These are phyloP conservation scores for Curvularia hawaiiensis DNA, from an alignment of 2,329 filamentous ascomycete species.

Conservation along the genomic window DNA sequence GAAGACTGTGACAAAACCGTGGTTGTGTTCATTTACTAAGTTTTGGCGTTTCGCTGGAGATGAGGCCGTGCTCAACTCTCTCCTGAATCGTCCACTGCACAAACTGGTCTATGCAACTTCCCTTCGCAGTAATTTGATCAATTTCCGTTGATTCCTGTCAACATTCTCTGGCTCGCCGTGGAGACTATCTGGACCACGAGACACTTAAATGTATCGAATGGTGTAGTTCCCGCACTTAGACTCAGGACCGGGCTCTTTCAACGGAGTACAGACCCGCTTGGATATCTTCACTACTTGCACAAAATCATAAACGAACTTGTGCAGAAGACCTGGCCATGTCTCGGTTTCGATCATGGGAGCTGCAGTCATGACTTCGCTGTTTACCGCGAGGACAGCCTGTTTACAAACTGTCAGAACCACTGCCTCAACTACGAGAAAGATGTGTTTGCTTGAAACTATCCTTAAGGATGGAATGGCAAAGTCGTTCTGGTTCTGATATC, in stretches of 20 bases:
- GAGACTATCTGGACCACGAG: neutral
- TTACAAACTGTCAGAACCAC: neutral
- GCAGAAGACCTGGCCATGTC: neutral
- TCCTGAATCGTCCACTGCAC: slow-evolving; percentile 2
- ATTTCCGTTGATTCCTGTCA: neutral
- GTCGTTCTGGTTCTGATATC: too few relatives aligned
- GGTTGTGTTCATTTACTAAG: slow-evolving; percentile 7
- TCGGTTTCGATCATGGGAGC: neutral
- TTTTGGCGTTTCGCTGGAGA: neutral
- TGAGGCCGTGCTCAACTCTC: slow-evolving; percentile 2
- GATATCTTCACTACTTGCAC: neutral
- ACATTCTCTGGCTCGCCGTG: slow-evolving; percentile 1
- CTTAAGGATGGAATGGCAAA: neutral
- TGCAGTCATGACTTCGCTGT: neutral
- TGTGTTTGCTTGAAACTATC: too few relatives aligned
- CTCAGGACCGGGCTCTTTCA: neutral
- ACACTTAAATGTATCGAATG: slow-evolving; percentile 1
- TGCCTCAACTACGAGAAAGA: neutral
- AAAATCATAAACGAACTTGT: neutral
- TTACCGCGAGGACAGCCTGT: neutral
- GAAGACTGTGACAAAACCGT: slow-evolving; percentile 6
- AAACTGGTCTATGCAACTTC: neutral
- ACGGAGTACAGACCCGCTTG: neutral
- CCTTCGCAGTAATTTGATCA: slow-evolving; percentile 1
- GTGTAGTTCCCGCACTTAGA: slow-evolving; percentile 1